These are phyloP conservation scores for Cadophora malorum DNA, from an alignment of 2,329 filamentous ascomycete species.

Conservation along the genomic window DNA sequence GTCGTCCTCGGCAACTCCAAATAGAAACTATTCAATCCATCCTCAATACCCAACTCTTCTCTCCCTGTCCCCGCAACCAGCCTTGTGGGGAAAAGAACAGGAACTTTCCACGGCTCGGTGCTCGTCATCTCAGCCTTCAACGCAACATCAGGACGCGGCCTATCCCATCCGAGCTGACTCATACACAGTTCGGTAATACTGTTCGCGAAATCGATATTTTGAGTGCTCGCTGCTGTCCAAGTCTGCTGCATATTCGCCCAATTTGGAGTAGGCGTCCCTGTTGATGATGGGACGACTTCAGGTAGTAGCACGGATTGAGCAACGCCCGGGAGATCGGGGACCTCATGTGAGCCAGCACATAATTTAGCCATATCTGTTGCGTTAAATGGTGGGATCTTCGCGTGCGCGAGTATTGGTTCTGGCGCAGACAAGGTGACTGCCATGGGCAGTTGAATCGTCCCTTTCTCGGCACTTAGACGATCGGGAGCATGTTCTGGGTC, in stretches of 20 bases:
- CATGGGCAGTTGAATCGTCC: conserved; percentile 7
- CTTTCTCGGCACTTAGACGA: not conserved
- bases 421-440: conserved; percentile 13
- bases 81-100: not conserved
- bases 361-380: conserved; percentile 1
- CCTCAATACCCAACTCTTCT: not conserved
- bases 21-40: conserved; percentile 19
- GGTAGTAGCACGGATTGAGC: conserved; percentile 1
- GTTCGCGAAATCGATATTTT: not conserved
- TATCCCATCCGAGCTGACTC: not conserved
- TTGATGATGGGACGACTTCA: not conserved
- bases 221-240: conserved; percentile 4
- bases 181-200: conserved; percentile 53
- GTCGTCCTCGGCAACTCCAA: conserved; percentile 19
- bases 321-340: not conserved
- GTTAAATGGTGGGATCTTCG: conserved; percentile 7
- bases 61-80: not conserved
- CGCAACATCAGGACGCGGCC: conserved; percentile 47
- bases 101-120: conserved; percentile 54
- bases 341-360: not conserved
- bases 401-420: not conserved
- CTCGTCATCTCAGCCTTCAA: conserved; percentile 78
- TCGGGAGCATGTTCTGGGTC: conserved; percentile 2
- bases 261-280: not conserved
- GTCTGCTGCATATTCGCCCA: not conserved